These are phyloP conservation scores for Aspergillus sp. DNA, from an alignment of 2,329 filamentous ascomycete genomes.

Conservation along the genomic window DNA sequence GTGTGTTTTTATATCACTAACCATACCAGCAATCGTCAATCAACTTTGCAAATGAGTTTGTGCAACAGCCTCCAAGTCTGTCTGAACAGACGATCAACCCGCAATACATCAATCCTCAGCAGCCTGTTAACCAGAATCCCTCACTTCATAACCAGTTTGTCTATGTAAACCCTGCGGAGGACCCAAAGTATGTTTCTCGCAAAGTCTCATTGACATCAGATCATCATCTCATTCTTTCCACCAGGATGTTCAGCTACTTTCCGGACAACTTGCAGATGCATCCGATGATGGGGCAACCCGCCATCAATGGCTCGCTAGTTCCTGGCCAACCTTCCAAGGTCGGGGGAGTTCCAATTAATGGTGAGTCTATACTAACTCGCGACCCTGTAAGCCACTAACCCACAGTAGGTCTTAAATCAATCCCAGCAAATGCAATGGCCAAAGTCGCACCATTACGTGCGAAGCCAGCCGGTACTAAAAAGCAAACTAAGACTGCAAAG, in stretches of 20 bases:
- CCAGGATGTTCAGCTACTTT: constrained; percentile 32
- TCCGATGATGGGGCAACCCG: constrained; percentile 21
- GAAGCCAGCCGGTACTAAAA: constrained; percentile 29
- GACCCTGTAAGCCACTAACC: not conserved
- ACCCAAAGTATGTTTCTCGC: constrained; percentile 32
- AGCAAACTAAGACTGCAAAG: constrained; percentile 29
- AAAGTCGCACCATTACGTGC: constrained; percentile 24
- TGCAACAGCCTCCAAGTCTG: constrained; percentile 26
- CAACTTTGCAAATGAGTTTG: constrained; percentile 37
- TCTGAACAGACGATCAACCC: constrained; percentile 45
- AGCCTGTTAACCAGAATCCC: constrained; percentile 29
- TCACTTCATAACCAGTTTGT: constrained; percentile 33
- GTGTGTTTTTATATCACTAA: constrained; percentile 17
- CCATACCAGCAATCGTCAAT: constrained; percentile 30
- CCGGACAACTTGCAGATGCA: constrained; percentile 34
- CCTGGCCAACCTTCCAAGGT: constrained; percentile 7
- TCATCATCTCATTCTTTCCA: constrained; percentile 9
- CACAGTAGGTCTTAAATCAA: constrained; percentile 20
- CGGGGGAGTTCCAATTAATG: constrained; percentile 16
- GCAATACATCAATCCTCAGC: constrained; percentile 40
- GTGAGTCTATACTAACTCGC: constrained; percentile 16
- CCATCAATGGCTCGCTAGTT: constrained; percentile 1
- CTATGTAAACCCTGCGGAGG: constrained; percentile 33
- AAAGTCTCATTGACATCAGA: not conserved
- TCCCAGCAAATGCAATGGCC: constrained; percentile 16